Evolutionary conservation across 257 asterid genomes (phyloP), one percentile per base, ranked within the genome.

Genomic region (Capsicum chinense): DNA sequence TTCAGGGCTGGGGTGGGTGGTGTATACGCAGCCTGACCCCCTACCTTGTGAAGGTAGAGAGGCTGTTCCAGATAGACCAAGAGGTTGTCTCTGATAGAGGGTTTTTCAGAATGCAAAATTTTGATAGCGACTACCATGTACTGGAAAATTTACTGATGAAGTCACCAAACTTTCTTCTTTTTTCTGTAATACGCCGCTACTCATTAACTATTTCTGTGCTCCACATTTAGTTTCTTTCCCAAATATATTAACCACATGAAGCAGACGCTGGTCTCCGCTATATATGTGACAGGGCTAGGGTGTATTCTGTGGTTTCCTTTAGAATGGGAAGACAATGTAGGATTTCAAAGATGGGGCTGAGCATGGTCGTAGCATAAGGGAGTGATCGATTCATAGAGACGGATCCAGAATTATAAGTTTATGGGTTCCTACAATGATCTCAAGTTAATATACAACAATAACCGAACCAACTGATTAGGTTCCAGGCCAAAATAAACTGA

Each of bases 71-170:
- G 33, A 26, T 26, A 26, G 33, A 26, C 33, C 33, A 26, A 26
- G 33, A 26, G 33, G 1, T 26, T 26, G 33, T 26, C 33, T 26
- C 33, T 26, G 33, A 26, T 66, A 66, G 17, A 2, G 7, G 7
- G 73, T 11, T 66, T 47, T 66, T 66, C 73, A 6, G 73, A 26
- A 66, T 14, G n/a, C 73, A 63, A 33, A 63, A 63, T 63, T 63
- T 21, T 21, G 16, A 21, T 63, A 21, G 39, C 42, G 21, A 21
- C 42, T 63, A 66, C 47, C 9, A 66, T 66, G 9, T 66, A 35
- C 73, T 35, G 47, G 73, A 66, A 66, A 35, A 33, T 64, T 64
- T 26, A 64, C 17, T 11, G 44, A 64, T 6, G 66, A 59, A 11
- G 12, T 26, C 33, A 26, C 33, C 33, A 26, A 26, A 26, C 33